These are phyloP conservation scores for Lachnellula subtilissima DNA, from an alignment of 2,329 filamentous ascomycete genomes.

Conservation along the genomic window DNA sequence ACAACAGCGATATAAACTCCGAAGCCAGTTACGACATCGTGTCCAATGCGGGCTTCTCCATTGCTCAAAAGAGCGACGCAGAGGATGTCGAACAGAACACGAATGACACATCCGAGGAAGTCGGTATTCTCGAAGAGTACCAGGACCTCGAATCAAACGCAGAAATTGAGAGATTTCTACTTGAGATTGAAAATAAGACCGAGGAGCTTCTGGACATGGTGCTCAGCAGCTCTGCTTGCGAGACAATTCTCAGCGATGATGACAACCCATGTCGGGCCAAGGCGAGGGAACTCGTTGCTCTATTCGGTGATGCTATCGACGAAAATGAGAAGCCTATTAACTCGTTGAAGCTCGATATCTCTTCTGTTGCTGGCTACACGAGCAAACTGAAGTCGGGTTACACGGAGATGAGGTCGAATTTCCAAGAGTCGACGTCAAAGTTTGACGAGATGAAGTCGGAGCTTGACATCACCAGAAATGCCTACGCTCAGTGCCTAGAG, in stretches of 20 bases:
- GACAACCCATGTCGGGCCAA: not conserved
- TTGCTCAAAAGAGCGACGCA: not conserved
- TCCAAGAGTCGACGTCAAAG: too few species aligned
- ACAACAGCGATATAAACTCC: not conserved
- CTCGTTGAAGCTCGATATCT: too few species aligned
- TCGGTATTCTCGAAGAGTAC: not conserved
- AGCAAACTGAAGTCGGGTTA: too few species aligned
- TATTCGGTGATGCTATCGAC: not conserved
- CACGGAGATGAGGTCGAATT: too few species aligned
- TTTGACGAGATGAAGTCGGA: too few species aligned
- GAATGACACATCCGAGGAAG: not conserved
- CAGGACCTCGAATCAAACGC: not conserved
- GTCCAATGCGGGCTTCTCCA: not conserved
- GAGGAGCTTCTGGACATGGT: not conserved
- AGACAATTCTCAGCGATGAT: not conserved
- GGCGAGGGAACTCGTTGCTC: not conserved
- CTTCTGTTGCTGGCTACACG: too few species aligned
- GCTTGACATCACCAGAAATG: too few species aligned
- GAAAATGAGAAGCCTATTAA: too few species aligned
- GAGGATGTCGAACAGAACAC: not conserved
- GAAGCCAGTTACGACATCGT: constrained; percentile 2
- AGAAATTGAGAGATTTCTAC: not conserved
- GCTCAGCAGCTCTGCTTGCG: not conserved
- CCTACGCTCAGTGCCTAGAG: too few species aligned
- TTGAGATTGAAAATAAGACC: not conserved